Base-by-base conservation (phyloP, 108 stramenopile genomes). In the Stephanodiscus triporus region DNA sequence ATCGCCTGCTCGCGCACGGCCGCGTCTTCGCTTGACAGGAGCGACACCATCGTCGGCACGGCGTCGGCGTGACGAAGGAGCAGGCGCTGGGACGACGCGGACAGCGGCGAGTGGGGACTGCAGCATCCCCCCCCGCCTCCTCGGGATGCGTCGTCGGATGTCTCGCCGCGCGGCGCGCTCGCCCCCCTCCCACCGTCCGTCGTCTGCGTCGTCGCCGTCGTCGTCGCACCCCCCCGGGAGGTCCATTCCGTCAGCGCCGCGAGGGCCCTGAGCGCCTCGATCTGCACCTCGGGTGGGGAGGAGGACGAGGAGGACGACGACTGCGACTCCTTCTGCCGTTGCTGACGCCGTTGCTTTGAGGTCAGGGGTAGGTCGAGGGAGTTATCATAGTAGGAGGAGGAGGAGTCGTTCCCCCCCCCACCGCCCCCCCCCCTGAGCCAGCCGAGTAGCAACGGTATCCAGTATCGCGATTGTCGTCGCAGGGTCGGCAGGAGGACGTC, bases 31-130 rank as follows among this genome's bases (percentile, higher is more conserved):
- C 87, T 88, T 13, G 81, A 82, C 17, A 95, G 67, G 4, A 95
- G 61, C 6, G 87, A 87, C 68, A 95, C 89, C 5, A 92, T 75
- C 9, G 86, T 92, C n/a, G 91, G 88, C 47, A 95, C 89, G 16
- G 94, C 94, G 76, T 92, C 91, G 23, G 89, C 83, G 72, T 94
- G 93, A 56, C 88, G 86, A n/a, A 94, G 74, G 60, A 94, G 65
- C 16, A 90, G 76, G 65, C 89, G 86, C 63, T 94, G 90, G 2
- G 88, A 86, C 19, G 88, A 88, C 14, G 90, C 66, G 19, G 86
- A 87, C 36, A 90, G 34, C 20, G 68, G 64, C 23, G 62, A 22
- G 48, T 65, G 73, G 36, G 54, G 45, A 29, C 20, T 68, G 55
- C 68, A 68, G n/a, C n/a, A n/a, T n/a, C n/a, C 51, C 55, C 68